Evolutionary conservation across 208 protist genomes (phyloP).

Genomic region (Plasmodiophora brassicae): DNA sequence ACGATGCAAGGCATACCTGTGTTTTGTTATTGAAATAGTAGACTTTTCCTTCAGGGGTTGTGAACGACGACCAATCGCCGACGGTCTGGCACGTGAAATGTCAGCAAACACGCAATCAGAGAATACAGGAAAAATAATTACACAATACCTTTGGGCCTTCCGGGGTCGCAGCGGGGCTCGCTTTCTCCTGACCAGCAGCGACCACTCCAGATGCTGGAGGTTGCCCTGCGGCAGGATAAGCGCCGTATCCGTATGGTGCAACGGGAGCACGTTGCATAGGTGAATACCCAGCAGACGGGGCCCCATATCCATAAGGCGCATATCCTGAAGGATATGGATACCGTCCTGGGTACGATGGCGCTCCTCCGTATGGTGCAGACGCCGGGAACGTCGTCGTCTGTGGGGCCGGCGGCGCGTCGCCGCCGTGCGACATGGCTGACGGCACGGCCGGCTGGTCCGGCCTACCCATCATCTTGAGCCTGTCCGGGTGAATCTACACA

Average conservation of each 20-base stretch:
- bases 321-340: no score
- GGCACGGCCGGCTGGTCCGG: background rate
- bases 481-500: slow-evolving; percentile 24
- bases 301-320: no score
- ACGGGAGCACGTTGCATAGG: no score
- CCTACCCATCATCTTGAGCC: background rate
- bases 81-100: background rate
- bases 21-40: slow-evolving; percentile 10
- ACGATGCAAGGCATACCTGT: background rate
- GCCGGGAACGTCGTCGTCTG: no score
- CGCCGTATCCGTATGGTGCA: no score
- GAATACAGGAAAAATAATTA: background rate
- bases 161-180: background rate
- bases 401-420: no score
- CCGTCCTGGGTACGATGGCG: no score
- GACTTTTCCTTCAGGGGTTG: background rate
- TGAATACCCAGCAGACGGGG: no score
- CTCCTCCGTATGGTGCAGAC: no score
- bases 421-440: background rate
- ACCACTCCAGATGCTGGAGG: background rate
- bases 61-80: background rate
- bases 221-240: background rate
- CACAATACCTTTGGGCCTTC: slow-evolving; percentile 5
- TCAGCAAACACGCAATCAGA: background rate
- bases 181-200: background rate